phyloP scores from a whole-genome alignment of 2,329 filamentous ascomycete species.

The Neofusicoccum sp. region DNA sequence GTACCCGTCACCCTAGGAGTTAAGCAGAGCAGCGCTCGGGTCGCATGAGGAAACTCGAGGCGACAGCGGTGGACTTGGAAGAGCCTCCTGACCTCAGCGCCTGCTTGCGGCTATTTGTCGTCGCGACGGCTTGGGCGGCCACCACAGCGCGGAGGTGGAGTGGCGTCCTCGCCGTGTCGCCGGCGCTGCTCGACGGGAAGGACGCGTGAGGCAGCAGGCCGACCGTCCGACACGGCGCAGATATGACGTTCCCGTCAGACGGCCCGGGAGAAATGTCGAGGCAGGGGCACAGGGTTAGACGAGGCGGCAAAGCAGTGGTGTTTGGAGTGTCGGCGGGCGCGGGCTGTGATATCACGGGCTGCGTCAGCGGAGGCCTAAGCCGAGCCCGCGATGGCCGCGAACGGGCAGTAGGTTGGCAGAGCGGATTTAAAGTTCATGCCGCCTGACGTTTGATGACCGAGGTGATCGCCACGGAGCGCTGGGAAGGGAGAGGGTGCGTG shows the following conservation, averaged over 20 bases:
- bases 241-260: conserved; percentile 13
- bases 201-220: neutral
- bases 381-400: neutral
- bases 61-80: no score
- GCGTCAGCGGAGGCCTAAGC: neutral
- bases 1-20: no score
- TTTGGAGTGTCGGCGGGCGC: neutral
- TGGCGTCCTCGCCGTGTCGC: neutral
- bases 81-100: no score
- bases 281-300: no score
- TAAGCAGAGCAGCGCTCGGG: no score
- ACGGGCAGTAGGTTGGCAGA: neutral
- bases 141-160: no score
- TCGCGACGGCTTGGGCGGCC: no score
- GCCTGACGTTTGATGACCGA: conserved; percentile 6
- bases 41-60: no score
- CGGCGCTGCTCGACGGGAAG: neutral
- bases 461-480: neutral
- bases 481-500: neutral
- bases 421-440: conserved; percentile 6
- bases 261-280: neutral
- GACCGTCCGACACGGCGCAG: neutral
- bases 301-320: no score
- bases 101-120: no score
- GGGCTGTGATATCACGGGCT: conserved; percentile 12